A percentile compares a stretch with the other conserved stretches of the same genome.
phyloP scores from a whole-genome alignment of 306 rosid species.

The Biancaea sappan region DNA sequence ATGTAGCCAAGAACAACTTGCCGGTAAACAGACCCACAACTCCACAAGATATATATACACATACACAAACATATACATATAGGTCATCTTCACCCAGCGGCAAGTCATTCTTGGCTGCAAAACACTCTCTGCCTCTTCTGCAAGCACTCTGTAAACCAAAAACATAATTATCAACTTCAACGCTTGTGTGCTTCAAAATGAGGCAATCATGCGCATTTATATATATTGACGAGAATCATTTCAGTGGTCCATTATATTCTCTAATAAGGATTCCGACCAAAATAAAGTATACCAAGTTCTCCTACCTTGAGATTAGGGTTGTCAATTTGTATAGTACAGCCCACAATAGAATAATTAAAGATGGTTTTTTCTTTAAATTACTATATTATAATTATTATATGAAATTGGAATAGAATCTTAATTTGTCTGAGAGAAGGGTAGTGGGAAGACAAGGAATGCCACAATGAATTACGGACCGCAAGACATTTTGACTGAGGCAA shows the following conservation, averaged over 20 bases:
- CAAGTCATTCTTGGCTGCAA: constrained; percentile 68
- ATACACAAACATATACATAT: too few relatives aligned
- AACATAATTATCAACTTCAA: too few relatives aligned
- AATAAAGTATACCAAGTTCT: background rate
- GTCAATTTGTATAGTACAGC: background rate
- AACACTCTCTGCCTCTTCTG: constrained; percentile 35
- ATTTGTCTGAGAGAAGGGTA: background rate
- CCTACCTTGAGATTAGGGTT: background rate
- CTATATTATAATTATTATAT: background rate
- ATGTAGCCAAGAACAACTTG: constrained; percentile 48
- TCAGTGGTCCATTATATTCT: background rate
- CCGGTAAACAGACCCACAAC: too few relatives aligned
- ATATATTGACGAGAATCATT: constrained; percentile 42
- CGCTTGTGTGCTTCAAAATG: background rate
- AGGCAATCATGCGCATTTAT: constrained; percentile 26
- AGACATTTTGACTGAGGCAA: constrained; percentile 12
- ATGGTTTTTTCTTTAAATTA: background rate
- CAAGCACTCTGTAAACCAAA: constrained; percentile 31
- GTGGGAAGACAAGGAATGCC: constrained; percentile 2
- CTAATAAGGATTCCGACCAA: too few relatives aligned
- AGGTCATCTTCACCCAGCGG: too few relatives aligned
- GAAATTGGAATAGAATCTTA: constrained; percentile 30
- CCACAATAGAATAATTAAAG: constrained; percentile 3
- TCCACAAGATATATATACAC: too few relatives aligned
- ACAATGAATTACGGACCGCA: background rate